Percentiles rank a stretch among this genome's conserved stretches.
These are phyloP conservation scores for Arctostaphylos glauca DNA, from an alignment of 148 eudicot species.

Conservation along the genomic window DNA sequence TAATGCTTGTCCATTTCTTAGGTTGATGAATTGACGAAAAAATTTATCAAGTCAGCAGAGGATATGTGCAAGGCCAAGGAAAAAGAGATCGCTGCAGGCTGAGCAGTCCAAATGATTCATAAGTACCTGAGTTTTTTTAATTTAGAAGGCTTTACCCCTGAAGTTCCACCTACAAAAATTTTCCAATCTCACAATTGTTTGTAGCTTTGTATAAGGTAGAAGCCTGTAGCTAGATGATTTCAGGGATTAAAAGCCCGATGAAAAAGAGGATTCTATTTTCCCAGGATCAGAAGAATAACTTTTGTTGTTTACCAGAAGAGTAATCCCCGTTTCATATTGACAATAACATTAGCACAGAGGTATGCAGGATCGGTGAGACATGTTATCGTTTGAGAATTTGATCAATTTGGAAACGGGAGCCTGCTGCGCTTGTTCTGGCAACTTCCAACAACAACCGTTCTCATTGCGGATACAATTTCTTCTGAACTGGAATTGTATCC, in stretches of 20 bases:
- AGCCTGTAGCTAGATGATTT: neutral
- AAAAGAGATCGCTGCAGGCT: conserved; percentile 26
- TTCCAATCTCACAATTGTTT: neutral
- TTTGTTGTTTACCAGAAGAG: neutral
- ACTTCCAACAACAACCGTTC: neutral
- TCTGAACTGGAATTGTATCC: neutral
- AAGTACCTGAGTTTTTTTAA: neutral
- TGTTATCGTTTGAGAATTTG: neutral
- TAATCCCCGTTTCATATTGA: neutral
- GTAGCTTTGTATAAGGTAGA: neutral
- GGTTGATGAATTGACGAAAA: conserved; percentile 33
- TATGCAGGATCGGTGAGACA: neutral
- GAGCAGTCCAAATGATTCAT: neutral
- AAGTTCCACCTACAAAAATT: neutral
- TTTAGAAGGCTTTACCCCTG: neutral
- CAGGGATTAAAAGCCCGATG: neutral
- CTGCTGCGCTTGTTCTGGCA: neutral
- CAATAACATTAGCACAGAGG: neutral
- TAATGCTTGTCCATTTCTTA: conserved; percentile 14
- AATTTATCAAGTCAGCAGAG: conserved; percentile 29
- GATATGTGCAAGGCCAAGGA: conserved; percentile 37
- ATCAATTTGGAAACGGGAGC: neutral
- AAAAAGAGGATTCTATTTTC: neutral
- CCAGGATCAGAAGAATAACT: neutral
- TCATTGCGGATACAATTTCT: neutral